These are phyloP conservation scores for Diaporthe sp. DNA, from an alignment of 2,329 filamentous ascomycete species.

Conservation along the genomic window DNA sequence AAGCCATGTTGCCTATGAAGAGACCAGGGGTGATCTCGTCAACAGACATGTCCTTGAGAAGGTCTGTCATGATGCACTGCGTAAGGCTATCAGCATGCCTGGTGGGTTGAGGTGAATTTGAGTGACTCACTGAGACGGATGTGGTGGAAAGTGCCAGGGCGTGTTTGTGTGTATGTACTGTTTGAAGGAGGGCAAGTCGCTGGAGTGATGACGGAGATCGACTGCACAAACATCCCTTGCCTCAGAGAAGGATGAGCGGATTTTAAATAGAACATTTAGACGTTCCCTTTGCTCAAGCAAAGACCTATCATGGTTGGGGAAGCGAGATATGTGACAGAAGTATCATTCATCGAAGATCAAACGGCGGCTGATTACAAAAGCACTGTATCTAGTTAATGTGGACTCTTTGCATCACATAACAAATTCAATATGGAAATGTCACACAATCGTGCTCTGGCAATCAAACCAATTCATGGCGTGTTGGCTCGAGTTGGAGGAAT, in stretches of 20 bases:
- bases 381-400: background rate
- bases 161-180: background rate
- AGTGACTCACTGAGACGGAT: background rate
- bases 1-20: conserved; percentile 41
- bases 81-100: background rate
- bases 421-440: background rate
- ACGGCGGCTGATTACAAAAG: background rate
- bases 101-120: too few species aligned
- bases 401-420: background rate
- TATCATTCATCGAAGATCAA: background rate
- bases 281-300: too few species aligned
- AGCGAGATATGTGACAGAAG: background rate
- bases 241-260: too few species aligned
- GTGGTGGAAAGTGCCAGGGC: background rate
- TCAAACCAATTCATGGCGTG: background rate
- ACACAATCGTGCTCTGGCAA: too few species aligned
- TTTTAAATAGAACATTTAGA: too few species aligned
- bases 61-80: background rate
- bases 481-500: background rate
- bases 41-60: conserved; percentile 18
- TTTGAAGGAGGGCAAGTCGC: too few species aligned
- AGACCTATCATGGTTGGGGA: too few species aligned
- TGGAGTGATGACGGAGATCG: background rate
- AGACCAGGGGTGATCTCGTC: conserved; percentile 42
- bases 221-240: background rate